Evolutionary conservation across 106 monocot genomes (phyloP).

Genomic region (Iris macrosiphon): DNA sequence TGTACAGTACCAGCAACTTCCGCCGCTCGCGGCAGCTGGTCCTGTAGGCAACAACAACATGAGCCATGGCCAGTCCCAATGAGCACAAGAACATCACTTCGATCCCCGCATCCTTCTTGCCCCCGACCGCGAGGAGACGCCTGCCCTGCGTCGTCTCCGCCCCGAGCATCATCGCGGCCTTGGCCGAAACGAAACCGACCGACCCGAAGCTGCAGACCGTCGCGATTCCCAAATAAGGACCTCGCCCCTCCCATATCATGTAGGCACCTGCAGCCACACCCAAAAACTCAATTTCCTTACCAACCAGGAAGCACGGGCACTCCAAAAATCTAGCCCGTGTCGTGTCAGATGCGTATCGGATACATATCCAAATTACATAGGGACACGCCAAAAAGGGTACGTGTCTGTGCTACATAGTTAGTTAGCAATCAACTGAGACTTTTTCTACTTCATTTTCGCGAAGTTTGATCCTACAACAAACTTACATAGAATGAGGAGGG

Average conservation of each 20-base stretch:
- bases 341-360: too few relatives aligned
- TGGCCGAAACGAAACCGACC: slow-evolving; percentile 36
- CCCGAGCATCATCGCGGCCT: slow-evolving; percentile 35
- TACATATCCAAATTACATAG: too few relatives aligned
- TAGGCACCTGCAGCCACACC: slow-evolving; percentile 44
- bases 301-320: too few relatives aligned
- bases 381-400: too few relatives aligned
- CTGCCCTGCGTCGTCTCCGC: slow-evolving; percentile 2
- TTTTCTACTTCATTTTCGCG: too few relatives aligned
- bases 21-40: slow-evolving; percentile 70
- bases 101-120: slow-evolving; percentile 1
- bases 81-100: slow-evolving; percentile 66
- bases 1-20: slow-evolving; percentile 65
- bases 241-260: slow-evolving; percentile 37
- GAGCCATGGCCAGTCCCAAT: slow-evolving; percentile 50
- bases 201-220: slow-evolving; percentile 37
- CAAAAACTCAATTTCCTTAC: too few relatives aligned
- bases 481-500: slow-evolving; percentile 19
- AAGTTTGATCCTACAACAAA: too few relatives aligned
- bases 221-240: slow-evolving; percentile 49
- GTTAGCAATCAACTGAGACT: too few relatives aligned
- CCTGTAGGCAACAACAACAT: slow-evolving; percentile 57
- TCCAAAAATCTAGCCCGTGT: too few relatives aligned
- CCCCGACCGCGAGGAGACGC: slow-evolving; percentile 2
- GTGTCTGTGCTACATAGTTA: too few relatives aligned